Evolutionary conservation across 164 flowering plant species (phyloP), one percentile per base, ranked within the genome.

Genomic region (Nelumbo lutea): DNA sequence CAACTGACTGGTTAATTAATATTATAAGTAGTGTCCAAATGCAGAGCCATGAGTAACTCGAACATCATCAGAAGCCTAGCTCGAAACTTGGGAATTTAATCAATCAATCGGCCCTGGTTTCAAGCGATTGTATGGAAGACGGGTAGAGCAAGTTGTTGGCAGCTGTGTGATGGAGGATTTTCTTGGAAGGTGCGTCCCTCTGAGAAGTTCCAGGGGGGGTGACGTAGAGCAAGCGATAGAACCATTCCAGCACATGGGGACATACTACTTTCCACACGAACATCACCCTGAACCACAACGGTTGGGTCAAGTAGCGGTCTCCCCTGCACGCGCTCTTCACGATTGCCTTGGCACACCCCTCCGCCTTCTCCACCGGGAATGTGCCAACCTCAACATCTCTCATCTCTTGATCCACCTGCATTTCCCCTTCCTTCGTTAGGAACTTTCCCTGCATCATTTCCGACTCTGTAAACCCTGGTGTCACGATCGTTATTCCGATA

Each of bases 381-480:
- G 66, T 9, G 3, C 81, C 72, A 14, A 84, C 70, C 50, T 76
- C 68, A 15, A 86, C 90, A 68, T 85, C 88, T 72, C 86, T 77
- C 64, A 76, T 40, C 64, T 80, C 79, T 70, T 76, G 71, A 56
- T 83, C 81, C 9, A 83, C 74, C 13, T 48, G 73, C 59, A 85
- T 59, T 52, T 61, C 46, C 1, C 90, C 88, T 10, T 73, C 76
- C 59, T 62, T 63, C 15, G 62, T 14, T 4, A 81, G 52, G 75
- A 69, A 74, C 48, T 84, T 83, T 44, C 85, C 91, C 65, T 75
- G 72, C 13, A 84, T 84, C 62, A 87, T 59, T 72, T 86, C 89
- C 0, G 93, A 81, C 70, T 84, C 85, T 0, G 79, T 73, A 50
- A 73, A 76, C 9, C 96, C 93, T 0, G 88, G 91, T 0, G 84